Evolutionary conservation across 208 protist genomes (phyloP), one percentile per base, ranked within the genome.

Genomic region (Wallacemonas collosoma): DNA sequence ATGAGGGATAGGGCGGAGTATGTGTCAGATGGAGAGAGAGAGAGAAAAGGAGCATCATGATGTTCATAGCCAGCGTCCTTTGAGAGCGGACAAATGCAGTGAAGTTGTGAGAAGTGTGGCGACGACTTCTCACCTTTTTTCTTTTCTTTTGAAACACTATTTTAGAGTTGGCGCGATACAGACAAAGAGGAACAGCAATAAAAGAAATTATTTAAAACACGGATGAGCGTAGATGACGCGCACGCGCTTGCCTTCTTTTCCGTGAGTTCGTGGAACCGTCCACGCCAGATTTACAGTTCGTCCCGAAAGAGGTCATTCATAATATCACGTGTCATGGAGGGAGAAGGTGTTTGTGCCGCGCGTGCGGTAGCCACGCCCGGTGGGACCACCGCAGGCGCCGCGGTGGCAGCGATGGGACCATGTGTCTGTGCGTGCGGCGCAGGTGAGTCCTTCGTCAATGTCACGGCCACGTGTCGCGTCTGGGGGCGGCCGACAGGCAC

Each of bases 291-390:
- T n/a, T 56, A 69, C 1, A 69, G 64, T 17, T 58, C 64, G 48
- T 69, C 60, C 15, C 64, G 39, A 2, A 69, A 69, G 15, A 69
- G 64, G 41, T 58, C 45, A 17, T 69, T 35, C 45, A 69, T 56
- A 26, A 65, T 65, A 35, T 65, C 40, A 26, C 60, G 60, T 38
- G 58, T 68, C 50, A 58, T 40, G 40, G 38, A 62, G 2, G 44
- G 4, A 44, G 17, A 39, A 39, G 57, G 14, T 26, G 26, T 0
- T 26, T 26, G 26, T 43, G 17, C 17, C 41, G 3, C 45, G 45
- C 45, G 6, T 12, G 45, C 45, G 6, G 45, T 6, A 50, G 45
- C 8, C 45, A 12, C 45, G 45, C 45, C 8, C 26, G 26, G 26
- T 26, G 26, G 26, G 26, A 26, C 26, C 26, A 26, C 26, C 26